Percentiles rank a stretch among this genome's conserved stretches.
Conservation (phyloP, 129 eudicot species). For the Solidago caesia region DNA sequence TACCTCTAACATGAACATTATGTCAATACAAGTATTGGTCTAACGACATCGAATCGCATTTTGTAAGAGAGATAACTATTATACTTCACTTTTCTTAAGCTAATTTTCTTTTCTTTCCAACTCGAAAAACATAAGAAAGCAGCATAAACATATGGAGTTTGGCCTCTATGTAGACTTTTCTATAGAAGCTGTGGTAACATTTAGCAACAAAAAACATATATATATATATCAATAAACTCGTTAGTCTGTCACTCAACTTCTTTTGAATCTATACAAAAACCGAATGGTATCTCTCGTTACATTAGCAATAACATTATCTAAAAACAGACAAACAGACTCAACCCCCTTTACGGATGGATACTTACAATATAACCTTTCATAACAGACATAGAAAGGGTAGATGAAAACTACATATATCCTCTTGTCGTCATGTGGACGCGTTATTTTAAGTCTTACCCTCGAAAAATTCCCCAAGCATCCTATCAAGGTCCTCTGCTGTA, state of each 20-base stretch:
- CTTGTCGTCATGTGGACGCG: conserved; percentile 34
- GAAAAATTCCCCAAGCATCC: conserved; percentile 95
- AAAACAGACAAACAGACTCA: neutral
- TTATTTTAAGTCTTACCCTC: conserved; percentile 75
- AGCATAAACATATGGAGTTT: neutral
- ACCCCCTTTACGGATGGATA: neutral
- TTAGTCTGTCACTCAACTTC: neutral
- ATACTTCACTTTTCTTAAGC: no score
- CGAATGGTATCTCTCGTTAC: neutral
- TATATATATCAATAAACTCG: neutral
- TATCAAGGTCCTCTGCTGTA: conserved; percentile 85
- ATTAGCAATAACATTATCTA: conserved; percentile 1
- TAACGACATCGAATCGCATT: no score
- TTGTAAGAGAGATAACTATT: no score
- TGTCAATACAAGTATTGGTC: no score
- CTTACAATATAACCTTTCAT: neutral
- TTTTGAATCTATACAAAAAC: conserved; percentile 2
- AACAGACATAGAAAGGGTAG: conserved; percentile 5
- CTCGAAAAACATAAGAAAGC: neutral
- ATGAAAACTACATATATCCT: conserved; percentile 8
- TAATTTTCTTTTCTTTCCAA: no score
- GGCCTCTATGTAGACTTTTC: neutral
- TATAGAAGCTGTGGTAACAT: neutral
- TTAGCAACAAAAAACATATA: neutral
- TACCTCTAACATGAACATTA: no score